Evolutionary conservation across 1,284 basidiomycete species (phyloP), one percentile per base, ranked within the genome.

Genomic region (Naganishia liquefaciens): DNA sequence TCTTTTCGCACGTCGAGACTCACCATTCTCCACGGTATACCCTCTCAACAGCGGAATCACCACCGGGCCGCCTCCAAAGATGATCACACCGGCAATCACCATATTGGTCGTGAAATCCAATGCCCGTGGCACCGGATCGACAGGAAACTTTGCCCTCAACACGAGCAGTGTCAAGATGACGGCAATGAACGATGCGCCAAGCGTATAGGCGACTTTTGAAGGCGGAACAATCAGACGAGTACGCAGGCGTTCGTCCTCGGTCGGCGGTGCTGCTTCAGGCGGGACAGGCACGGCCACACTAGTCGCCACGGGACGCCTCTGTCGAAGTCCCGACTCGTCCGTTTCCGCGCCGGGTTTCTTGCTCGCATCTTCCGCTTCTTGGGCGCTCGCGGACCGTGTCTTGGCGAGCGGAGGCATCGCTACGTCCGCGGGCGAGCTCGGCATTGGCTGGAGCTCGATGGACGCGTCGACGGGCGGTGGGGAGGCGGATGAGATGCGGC

Each of bases 41-140:
- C 81, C 81, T 21, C 83, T 78, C 13, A 86, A 75, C 4, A 86
- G 78, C 2, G 84, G 84, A 65, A 85, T 83, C 39, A 86, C 84
- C 7, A 86, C 85, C 0, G 85, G 85, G 21, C 85, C 85, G 10
- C 84, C 85, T 21, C 85, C 85, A 70, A 85, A 84, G 66, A 85
- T 84, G 72, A 85, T 83, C 10, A 83, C 81, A 7, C 82, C 81
- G 1, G 81, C 81, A 25, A 82, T 71, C 55, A 80, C 68, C 75
- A 82, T 77, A 68, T 81, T 82, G n/a, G 73, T 76, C 70, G 81
- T 80, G 68, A 82, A 79, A 62, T 80, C 76, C 6, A 82, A 70
- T 1, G 62, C 68, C 28, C 72, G 62, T 2, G 76, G 73, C 4
- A 71, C 64, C 1, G 75, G 76, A 19, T 79, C 74, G 10, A 80